These are phyloP conservation scores for Monosporascus sp. DNA, from an alignment of 2,329 filamentous ascomycete genomes.

Conservation along the genomic window DNA sequence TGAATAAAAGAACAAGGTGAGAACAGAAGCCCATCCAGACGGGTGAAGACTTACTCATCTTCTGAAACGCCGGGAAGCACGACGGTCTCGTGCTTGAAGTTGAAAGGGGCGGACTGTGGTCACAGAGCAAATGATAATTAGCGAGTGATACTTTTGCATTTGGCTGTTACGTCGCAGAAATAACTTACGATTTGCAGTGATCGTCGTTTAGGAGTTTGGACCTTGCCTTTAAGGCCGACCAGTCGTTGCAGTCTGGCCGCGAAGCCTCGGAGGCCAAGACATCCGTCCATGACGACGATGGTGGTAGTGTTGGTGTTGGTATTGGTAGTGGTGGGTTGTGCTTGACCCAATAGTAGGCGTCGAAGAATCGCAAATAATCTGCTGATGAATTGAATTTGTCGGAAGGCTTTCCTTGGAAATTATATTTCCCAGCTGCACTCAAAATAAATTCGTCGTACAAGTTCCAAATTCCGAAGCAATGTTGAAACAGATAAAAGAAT, in stretches of 20 bases:
- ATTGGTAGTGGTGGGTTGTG: background rate
- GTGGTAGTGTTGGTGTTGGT: background rate
- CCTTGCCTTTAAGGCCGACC: slow-evolving; percentile 16
- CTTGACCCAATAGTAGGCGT: background rate
- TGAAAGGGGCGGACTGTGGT: slow-evolving; percentile 53
- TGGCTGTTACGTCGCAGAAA: background rate
- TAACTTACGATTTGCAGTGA: slow-evolving; percentile 22
- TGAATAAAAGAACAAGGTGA: background rate
- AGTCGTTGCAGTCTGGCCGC: slow-evolving; percentile 18
- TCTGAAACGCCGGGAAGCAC: slow-evolving; percentile 50
- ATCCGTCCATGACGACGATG: slow-evolving; percentile 13
- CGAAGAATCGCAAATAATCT: too few species aligned
- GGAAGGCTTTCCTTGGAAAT: too few species aligned
- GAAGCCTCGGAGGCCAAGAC: slow-evolving; percentile 15
- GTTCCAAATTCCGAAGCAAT: too few species aligned
- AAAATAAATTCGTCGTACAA: too few species aligned
- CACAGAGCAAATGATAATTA: slow-evolving; percentile 11
- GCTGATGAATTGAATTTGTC: too few species aligned
- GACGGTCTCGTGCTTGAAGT: slow-evolving; percentile 50
- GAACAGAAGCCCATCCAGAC: background rate
- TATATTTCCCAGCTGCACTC: too few species aligned
- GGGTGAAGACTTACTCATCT: slow-evolving; percentile 46
- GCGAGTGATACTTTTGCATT: slow-evolving; percentile 5
- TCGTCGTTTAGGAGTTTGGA: slow-evolving; percentile 14
- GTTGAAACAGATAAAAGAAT: too few species aligned